A percentile compares a stretch with the other conserved stretches of the same genome.
These are phyloP conservation scores for Ceratonia siliqua DNA, from an alignment of 306 rosid genomes.

Conservation along the genomic window DNA sequence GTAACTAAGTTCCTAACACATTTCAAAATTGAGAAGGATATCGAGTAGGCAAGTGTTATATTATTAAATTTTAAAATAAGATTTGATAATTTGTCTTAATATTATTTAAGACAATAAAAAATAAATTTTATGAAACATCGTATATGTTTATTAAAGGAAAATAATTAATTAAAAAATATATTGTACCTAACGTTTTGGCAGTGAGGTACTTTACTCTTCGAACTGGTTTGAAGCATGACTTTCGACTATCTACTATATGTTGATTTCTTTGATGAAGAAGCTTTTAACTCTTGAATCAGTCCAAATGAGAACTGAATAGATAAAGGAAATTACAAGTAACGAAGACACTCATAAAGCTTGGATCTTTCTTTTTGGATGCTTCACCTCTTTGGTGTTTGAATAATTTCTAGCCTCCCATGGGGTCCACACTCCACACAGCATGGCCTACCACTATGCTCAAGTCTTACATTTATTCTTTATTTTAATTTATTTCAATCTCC, in stretches of 20 bases:
- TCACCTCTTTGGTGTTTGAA: not conserved
- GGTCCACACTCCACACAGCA: slow-evolving; percentile 8
- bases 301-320: slow-evolving; percentile 15
- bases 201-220: slow-evolving; percentile 5
- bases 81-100: too few relatives aligned
- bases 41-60: too few relatives aligned
- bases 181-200: not conserved
- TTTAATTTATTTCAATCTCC: not conserved
- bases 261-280: slow-evolving; percentile 8
- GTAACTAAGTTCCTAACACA: too few relatives aligned
- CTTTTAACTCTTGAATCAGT: slow-evolving; percentile 11
- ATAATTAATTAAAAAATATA: too few relatives aligned
- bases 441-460: not conserved
- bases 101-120: too few relatives aligned
- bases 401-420: not conserved
- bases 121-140: too few relatives aligned
- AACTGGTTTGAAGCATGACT: not conserved
- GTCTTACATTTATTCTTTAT: not conserved
- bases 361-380: not conserved
- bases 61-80: too few relatives aligned
- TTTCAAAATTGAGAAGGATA: too few relatives aligned
- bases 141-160: too few relatives aligned
- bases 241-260: slow-evolving; percentile 26
- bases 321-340: slow-evolving; percentile 21
- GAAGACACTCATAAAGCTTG: slow-evolving; percentile 4